These are phyloP conservation scores for Caloboletus firmus DNA, from an alignment of 1,284 basidiomycete genomes.

Conservation along the genomic window DNA sequence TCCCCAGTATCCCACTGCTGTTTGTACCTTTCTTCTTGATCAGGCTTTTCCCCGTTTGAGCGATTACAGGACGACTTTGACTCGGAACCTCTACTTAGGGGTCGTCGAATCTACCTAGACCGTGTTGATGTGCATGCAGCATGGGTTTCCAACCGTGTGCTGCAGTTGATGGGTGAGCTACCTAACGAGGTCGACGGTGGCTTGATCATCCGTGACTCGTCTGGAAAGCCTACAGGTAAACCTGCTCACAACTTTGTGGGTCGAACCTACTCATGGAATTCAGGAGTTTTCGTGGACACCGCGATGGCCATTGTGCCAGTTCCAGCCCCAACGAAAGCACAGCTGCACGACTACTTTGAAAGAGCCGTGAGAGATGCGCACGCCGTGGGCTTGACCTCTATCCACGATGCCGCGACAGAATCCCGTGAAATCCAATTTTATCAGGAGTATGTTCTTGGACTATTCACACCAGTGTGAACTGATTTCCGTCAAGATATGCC, in stretches of 20 bases:
- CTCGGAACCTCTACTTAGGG: constrained; percentile 59
- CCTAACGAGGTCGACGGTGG: constrained; percentile 71
- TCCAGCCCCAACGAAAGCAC: constrained; percentile 61
- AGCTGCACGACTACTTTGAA: constrained; percentile 63
- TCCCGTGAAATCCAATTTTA: constrained; percentile 64
- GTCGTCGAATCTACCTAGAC: constrained; percentile 65
- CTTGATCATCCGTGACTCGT: constrained; percentile 62
- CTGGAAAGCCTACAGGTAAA: constrained; percentile 72
- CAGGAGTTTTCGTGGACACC: constrained; percentile 72
- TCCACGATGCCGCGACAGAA: constrained; percentile 76
- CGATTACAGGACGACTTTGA: constrained; percentile 56
- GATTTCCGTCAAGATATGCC: constrained; percentile 47
- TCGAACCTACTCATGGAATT: background rate
- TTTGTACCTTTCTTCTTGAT: constrained; percentile 36
- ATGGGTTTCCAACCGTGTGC: constrained; percentile 77
- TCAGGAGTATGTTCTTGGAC: constrained; percentile 47
- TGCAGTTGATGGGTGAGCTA: constrained; percentile 59
- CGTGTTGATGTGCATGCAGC: constrained; percentile 83
- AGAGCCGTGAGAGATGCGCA: constrained; percentile 67
- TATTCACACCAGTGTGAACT: background rate
- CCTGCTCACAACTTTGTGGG: constrained; percentile 8
- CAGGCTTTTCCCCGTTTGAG: background rate
- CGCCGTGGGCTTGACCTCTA: constrained; percentile 72
- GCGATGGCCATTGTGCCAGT: constrained; percentile 68
- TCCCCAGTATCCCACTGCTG: constrained; percentile 75